Evolutionary conservation across 495 filamentous ascomycete genomes (phyloP), one percentile per base, ranked within the genome.

Genomic region (Podospora conica): DNA sequence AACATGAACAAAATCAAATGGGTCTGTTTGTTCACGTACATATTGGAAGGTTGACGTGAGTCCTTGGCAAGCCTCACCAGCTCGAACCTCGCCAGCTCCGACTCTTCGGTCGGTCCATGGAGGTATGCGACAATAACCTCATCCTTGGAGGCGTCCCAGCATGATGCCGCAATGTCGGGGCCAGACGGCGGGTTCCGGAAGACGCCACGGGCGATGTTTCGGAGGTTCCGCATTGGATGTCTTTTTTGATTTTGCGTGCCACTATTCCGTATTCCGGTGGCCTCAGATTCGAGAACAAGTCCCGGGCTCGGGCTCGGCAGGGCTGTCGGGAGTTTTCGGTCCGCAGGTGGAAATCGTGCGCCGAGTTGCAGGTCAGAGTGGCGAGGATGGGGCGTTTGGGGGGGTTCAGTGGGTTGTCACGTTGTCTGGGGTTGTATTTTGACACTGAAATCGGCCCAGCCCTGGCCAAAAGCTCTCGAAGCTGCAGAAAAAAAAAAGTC

Each of bases 71-170:
- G 76, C 70, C 87, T 81, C 60, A 85, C 81, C 33, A 94, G 81
- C 73, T 91, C 88, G 64, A 96, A 86, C 60, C 86, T 77, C 63
- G 84, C 71, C 75, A 85, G 82, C 55, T 78, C 76, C 66, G 83
- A 48, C 40, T 48, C 40, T 6, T 48, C 76, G 7, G 86, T 86
- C 68, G 91, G 91, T 22, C 91, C 91, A 78, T 48, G 40, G 40
- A 48, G 40, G 18, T 89, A 86, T 64, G 90, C 86, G 75, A 88
- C 90, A 64, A 96, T 78, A 31, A 92, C 70, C 63, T 87, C 86
- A 72, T 92, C 88, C 61, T 83, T 85, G 53, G 85, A 79, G 56
- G 84, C 84, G 76, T 94, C 91, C 91, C 91, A 96, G 70, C 90
- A 86, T 33, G 85, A 80, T 9, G 92, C 86, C 63, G 89, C 89